Evolutionary conservation across 495 filamentous ascomycete genomes (phyloP).

Genomic region (Coniosporium apollinis): DNA sequence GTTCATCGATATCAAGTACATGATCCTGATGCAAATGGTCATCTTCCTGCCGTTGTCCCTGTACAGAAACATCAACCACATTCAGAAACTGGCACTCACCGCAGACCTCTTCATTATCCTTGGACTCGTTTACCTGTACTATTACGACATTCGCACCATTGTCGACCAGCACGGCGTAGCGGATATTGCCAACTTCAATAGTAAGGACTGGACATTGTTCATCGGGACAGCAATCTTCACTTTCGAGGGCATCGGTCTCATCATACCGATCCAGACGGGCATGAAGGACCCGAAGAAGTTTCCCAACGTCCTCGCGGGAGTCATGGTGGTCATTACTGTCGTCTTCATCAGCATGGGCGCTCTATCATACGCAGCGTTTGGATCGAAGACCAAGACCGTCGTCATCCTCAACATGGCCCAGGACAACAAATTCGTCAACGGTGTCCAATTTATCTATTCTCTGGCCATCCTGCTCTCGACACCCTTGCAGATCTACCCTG

Average conservation of each 20-base stretch:
- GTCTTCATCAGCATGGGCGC: slow-evolving; percentile 86
- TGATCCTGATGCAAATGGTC: slow-evolving; percentile 85
- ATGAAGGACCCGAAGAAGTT: slow-evolving; percentile 85
- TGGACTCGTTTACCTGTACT: slow-evolving; percentile 85
- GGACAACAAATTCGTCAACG: slow-evolving; percentile 89
- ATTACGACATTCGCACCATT: slow-evolving; percentile 83
- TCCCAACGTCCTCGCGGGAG: slow-evolving; percentile 62
- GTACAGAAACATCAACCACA: slow-evolving; percentile 88
- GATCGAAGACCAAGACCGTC: slow-evolving; percentile 85
- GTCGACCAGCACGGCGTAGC: slow-evolving; percentile 54
- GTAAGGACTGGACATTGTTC: slow-evolving; percentile 81
- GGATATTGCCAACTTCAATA: slow-evolving; percentile 78
- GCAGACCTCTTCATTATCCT: slow-evolving; percentile 89
- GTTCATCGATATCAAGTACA: slow-evolving; percentile 64
- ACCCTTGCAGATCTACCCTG: slow-evolving; percentile 89
- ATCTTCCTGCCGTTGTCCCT: slow-evolving; percentile 87
- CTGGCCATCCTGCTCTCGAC: slow-evolving; percentile 87
- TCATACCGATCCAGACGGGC: slow-evolving; percentile 94
- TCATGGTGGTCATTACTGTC: slow-evolving; percentile 87
- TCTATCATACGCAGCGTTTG: slow-evolving; percentile 89
- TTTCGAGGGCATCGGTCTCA: slow-evolving; percentile 94
- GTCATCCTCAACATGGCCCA: slow-evolving; percentile 92
- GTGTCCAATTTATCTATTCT: slow-evolving; percentile 87
- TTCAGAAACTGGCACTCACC: slow-evolving; percentile 61
- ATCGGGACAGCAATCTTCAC: slow-evolving; percentile 98